These are phyloP conservation scores for Trichomonascus vanleenenianus DNA, from an alignment of 805 yeast genomes.

Conservation along the genomic window DNA sequence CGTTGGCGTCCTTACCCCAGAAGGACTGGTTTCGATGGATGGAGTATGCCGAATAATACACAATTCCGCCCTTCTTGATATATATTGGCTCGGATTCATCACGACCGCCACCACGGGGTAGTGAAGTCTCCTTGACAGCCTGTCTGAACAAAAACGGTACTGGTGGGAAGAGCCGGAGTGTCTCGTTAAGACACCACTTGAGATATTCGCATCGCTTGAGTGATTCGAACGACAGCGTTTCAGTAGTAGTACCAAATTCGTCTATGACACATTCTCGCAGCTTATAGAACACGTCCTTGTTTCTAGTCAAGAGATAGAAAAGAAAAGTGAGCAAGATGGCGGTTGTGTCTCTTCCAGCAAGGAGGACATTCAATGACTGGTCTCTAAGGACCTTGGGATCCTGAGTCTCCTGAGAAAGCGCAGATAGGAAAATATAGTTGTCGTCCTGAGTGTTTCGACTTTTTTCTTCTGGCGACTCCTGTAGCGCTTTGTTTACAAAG, in stretches of 20 bases:
- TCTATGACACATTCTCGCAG: conserved; percentile 33
- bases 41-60: conserved; percentile 32
- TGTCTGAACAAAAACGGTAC: conserved; percentile 44
- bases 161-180: conserved; percentile 43
- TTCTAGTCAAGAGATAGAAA: conserved; percentile 38
- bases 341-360: conserved; percentile 52
- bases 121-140: conserved; percentile 38
- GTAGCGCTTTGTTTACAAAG: conserved; percentile 33
- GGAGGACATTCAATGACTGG: conserved; percentile 42
- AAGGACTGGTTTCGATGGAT: conserved; percentile 33
- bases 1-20: conserved; percentile 39
- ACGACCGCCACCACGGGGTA: conserved; percentile 46
- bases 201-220: conserved; percentile 42
- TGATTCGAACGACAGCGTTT: conserved; percentile 34
- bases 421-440: conserved; percentile 40
- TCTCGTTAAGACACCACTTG: conserved; percentile 41
- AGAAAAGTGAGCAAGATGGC: conserved; percentile 43
- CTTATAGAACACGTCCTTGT: conserved; percentile 25
- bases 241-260: conserved; percentile 28
- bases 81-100: conserved; percentile 34
- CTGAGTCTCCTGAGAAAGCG: conserved; percentile 41
- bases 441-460: conserved; percentile 23
- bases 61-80: conserved; percentile 37
- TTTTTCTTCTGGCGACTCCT: conserved; percentile 19
- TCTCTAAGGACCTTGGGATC: conserved; percentile 41